Base-by-base conservation (phyloP, 257 asterid genomes). In the Henckelia pumila region DNA sequence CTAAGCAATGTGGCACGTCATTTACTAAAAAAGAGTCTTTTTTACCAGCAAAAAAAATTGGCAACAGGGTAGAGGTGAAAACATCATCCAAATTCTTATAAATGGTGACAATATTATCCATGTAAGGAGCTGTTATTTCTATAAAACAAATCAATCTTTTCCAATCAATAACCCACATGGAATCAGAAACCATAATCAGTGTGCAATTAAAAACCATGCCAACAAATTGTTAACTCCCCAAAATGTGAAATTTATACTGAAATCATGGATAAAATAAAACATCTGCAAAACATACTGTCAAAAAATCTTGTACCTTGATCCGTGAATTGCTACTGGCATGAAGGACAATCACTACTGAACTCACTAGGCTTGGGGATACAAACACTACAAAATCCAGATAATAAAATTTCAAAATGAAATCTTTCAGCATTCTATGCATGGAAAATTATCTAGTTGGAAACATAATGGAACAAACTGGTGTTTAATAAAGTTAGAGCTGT, bases 111-210 rank as follows among this genome's bases (percentile, higher is more conserved):
- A 88, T 82, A 64, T 82, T 86, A 76, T 88, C 97, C 84, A 93
- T 65, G 52, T 78, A 69, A 66, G 87, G 80, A 19, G 92, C 95
- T 24, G 91, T 86, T 56, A 82, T 58, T 30, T 85, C 98, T 93
- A 85, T 66, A 77, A 37, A 24, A 29, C 6, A 16, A 32, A 63
- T 29, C 26, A 19, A 63, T n/a, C 17, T 57, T 28, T 23, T 16
- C 25, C 11, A 75, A 14, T 26, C 44, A 62, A 55, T 6, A 25
- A 6, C 26, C n/a, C n/a, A n/a, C n/a, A n/a, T n/a, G n/a, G n/a
- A n/a, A n/a, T n/a, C n/a, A n/a, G n/a, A n/a, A n/a, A 37, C n/a
- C n/a, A n/a, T n/a, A n/a, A n/a, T n/a, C n/a, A n/a, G n/a, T n/a
- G n/a, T n/a, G n/a, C n/a, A n/a, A n/a, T n/a, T n/a, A n/a, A n/a